Conservation (phyloP, 306 rosid species). For the Prunus mira region DNA sequence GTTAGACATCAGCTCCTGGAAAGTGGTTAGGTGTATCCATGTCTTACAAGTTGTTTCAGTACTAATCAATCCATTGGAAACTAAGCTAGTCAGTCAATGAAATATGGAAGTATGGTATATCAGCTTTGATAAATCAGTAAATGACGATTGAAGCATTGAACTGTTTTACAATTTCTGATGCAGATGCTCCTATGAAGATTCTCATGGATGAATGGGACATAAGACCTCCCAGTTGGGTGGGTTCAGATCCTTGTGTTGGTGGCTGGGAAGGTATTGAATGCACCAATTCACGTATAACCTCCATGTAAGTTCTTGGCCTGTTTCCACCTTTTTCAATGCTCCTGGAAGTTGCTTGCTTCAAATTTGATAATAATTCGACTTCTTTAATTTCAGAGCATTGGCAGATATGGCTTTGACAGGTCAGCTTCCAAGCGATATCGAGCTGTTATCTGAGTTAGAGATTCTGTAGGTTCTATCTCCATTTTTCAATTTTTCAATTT, state of each 20-base stretch:
- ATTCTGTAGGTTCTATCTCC: conserved; percentile 32
- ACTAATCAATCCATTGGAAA: no score
- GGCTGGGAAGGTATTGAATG: conserved; percentile 20
- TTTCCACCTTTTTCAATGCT: neutral
- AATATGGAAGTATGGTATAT: neutral
- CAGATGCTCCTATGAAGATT: conserved; percentile 9
- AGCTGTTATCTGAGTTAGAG: conserved; percentile 35
- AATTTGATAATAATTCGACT: neutral
- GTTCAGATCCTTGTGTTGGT: conserved; percentile 9
- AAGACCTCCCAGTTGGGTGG: conserved; percentile 7
- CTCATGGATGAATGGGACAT: conserved; percentile 17
- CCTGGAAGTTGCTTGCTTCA: neutral
- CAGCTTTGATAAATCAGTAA: neutral
- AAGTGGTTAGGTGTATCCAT: no score
- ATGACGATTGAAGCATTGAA: neutral
- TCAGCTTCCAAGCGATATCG: conserved; percentile 43
- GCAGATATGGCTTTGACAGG: conserved; percentile 38
- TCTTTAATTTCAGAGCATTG: conserved; percentile 24
- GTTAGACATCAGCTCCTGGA: no score
- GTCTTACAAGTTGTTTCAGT: no score
- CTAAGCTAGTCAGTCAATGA: no score
- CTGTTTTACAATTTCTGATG: neutral
- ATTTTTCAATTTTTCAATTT: neutral
- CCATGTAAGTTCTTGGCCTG: conserved; percentile 10
- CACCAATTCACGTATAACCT: conserved; percentile 6